These are phyloP conservation scores for Coriolopsis trogii DNA, from an alignment of 1,284 basidiomycete genomes.

Conservation along the genomic window DNA sequence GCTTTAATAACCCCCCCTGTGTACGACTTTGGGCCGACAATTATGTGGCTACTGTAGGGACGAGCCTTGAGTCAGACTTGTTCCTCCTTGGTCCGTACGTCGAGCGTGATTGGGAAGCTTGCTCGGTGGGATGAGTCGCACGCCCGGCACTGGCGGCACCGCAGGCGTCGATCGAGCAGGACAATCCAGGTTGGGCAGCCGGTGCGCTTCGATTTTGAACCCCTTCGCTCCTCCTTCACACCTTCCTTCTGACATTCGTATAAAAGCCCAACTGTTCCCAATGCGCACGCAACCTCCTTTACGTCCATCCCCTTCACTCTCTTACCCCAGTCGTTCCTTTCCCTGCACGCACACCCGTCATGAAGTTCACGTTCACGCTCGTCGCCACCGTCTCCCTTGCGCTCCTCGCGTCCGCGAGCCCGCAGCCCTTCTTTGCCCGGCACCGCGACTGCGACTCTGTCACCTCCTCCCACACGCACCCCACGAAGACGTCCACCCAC, in stretches of 20 bases:
- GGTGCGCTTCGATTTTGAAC: too few relatives aligned
- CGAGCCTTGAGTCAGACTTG: too few relatives aligned
- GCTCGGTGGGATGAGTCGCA: too few relatives aligned
- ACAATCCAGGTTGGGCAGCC: too few relatives aligned
- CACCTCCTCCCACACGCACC: neutral
- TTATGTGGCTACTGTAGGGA: too few relatives aligned
- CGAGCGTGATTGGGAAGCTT: too few relatives aligned
- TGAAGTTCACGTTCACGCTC: conserved; percentile 14
- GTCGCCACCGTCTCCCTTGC: conserved; percentile 10
- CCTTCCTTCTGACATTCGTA: neutral
- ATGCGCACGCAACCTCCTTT: neutral
- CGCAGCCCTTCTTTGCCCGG: conserved; percentile 4
- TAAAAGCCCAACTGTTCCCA: neutral
- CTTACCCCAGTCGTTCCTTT: neutral
- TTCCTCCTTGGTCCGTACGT: too few relatives aligned
- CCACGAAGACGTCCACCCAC: too few relatives aligned
- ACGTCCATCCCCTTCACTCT: neutral
- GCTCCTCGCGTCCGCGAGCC: conserved; percentile 10
- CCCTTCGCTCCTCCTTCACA: neutral
- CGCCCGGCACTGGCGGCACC: too few relatives aligned
- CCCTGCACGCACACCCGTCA: neutral
- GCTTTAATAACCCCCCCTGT: too few relatives aligned
- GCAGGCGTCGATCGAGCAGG: too few relatives aligned
- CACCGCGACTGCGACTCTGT: conserved; percentile 6
- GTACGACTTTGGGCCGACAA: too few relatives aligned